Base-by-base conservation (phyloP, 1,284 basidiomycete genomes). In the Puccinia hordei region DNA sequence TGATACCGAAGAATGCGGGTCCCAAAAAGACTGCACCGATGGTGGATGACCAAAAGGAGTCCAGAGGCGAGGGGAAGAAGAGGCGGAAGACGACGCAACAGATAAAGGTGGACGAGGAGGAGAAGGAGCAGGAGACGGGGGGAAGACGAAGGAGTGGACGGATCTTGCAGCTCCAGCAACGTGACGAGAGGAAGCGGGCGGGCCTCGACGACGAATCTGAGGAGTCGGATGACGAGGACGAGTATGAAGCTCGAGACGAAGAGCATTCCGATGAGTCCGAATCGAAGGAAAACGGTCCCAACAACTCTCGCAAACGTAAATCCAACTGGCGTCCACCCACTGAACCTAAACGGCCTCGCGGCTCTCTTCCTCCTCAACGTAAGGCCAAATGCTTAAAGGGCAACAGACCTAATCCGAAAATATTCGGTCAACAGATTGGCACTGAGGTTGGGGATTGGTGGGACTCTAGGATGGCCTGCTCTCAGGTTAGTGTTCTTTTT, bases 361-460 rank as follows among this genome's bases (percentile, higher is more conserved):
- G 68, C 35, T 35, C 65, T 10, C 33, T 24, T 33, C 57, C 55
- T 19, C 77, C 77, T 17, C 13, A 72, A 22, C 77, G 57, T 6
- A 80, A 80, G 35, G 69, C 69, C 15, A 59, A 55, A n/a, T 57
- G 65, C 33, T 49, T 80, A 17, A 73, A 51, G 35, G 55, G 65
- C 30, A 30, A 30, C 2, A 22, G 69, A 27, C 82, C 83, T 59
- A 59, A 82, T 38, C 83, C 83, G 0, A 84, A 84, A 46, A 75
- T 78, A 0, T 84, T 84, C 66, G 83, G 83, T 17, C 46, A 76
- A 65, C 33, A 83, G 90, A 91, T 83, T 0, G 83, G 83, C 9
- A 82, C 85, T 27, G 41, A 72, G 4, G 74, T 84, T 19, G 84
- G 84, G 0, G 82, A 79, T 0, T 38, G 69, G 24, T 85, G 82